phyloP scores from a whole-genome alignment of 805 yeast species.

The Myxozyma melibiosi region DNA sequence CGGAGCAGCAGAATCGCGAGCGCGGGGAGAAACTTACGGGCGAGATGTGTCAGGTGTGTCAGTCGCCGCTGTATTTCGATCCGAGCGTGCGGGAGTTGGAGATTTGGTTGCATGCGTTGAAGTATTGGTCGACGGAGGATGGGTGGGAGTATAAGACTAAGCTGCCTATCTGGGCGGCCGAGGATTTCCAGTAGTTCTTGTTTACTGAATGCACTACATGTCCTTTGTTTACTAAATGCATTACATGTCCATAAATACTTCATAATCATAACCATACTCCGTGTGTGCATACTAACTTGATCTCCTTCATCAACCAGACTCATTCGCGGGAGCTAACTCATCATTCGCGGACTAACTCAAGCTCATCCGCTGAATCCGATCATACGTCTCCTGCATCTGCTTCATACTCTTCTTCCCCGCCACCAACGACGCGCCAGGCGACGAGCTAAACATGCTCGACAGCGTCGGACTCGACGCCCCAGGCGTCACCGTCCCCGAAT shows the following conservation, averaged over 20 bases:
- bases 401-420: conserved; percentile 32
- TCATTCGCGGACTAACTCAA: background rate
- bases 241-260: background rate
- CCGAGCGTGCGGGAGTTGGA: conserved; percentile 88
- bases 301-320: too few species aligned
- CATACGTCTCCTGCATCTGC: conserved; percentile 34
- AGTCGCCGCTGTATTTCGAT: conserved; percentile 71
- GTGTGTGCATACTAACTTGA: background rate
- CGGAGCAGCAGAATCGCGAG: conserved; percentile 14
- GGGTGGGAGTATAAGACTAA: conserved; percentile 76
- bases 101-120: conserved; percentile 88
- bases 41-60: conserved; percentile 65
- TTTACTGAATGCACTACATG: too few species aligned
- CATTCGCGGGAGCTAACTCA: background rate
- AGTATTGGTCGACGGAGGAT: conserved; percentile 44
- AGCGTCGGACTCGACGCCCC: conserved; percentile 11
- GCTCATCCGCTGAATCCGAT: conserved; percentile 30
- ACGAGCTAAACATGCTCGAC: background rate
- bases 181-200: conserved; percentile 9
- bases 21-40: conserved; percentile 68
- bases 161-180: conserved; percentile 77
- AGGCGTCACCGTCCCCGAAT: background rate
- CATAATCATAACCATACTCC: background rate
- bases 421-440: conserved; percentile 23
- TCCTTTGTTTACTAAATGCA: too few species aligned